Percentiles rank a stretch among this genome's conserved stretches.
phyloP scores from a whole-genome alignment of 108 stramenopile genomes.

The Discostella stelligeroides region DNA sequence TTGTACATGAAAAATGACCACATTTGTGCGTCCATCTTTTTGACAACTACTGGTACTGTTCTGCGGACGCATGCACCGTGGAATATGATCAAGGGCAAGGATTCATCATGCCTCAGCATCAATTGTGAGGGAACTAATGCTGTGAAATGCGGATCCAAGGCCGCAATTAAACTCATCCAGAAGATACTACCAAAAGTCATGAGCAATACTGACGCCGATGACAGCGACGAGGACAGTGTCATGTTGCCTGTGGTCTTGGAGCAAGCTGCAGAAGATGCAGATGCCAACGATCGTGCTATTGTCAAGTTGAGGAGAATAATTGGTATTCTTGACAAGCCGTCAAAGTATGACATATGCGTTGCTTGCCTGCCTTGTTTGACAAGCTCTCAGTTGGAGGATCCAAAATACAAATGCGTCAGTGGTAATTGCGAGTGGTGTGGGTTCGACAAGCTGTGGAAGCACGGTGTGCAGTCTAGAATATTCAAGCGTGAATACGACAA shows the following conservation, averaged over 20 bases:
- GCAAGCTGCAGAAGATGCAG: not conserved
- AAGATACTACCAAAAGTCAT: not conserved
- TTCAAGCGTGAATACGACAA: not conserved
- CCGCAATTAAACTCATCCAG: not conserved
- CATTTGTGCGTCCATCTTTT: no score
- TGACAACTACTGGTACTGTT: no score
- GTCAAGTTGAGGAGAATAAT: not conserved
- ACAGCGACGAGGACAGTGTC: not conserved
- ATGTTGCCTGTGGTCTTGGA: not conserved
- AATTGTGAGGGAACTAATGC: slow-evolving; percentile 8
- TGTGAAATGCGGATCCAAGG: slow-evolving; percentile 3
- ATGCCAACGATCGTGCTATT: not conserved
- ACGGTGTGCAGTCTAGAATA: not conserved
- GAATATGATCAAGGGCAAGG: slow-evolving; percentile 1
- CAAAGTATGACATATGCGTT: slow-evolving; percentile 11
- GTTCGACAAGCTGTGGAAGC: slow-evolving; percentile 9
- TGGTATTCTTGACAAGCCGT: not conserved
- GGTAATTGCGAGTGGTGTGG: slow-evolving; percentile 1
- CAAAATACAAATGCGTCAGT: not conserved
- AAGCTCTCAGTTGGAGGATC: not conserved
- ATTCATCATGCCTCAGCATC: slow-evolving; percentile 4
- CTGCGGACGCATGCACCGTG: slow-evolving; percentile 5
- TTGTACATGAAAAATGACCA: no score
- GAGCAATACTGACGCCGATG: not conserved
- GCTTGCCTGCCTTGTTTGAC: slow-evolving; percentile 7